These are phyloP conservation scores for Syzygium grande DNA, from an alignment of 345 rosid species.

Conservation along the genomic window DNA sequence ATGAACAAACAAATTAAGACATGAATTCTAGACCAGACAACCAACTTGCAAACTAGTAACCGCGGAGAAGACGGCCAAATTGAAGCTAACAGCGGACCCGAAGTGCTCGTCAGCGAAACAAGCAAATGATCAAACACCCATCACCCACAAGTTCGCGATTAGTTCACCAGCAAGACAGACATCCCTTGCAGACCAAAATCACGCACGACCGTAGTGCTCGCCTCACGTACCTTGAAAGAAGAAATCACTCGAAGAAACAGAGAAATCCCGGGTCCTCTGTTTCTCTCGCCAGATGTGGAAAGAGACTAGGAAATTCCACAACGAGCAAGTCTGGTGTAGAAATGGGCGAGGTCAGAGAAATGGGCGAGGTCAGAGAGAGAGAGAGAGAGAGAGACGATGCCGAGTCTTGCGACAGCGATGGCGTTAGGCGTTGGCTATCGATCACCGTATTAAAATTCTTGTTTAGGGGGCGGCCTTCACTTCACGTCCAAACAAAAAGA, in stretches of 20 bases:
- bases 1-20: not conserved
- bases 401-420: not conserved
- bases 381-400: not conserved
- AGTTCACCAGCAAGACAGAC: not conserved
- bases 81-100: not conserved
- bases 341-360: not conserved
- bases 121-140: not conserved
- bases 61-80: not conserved
- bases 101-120: not conserved
- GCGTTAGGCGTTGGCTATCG: not conserved
- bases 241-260: not conserved
- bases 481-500: not conserved
- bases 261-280: not conserved
- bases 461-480: not conserved
- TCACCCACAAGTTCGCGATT: not conserved
- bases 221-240: not conserved
- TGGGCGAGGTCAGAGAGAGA: not conserved
- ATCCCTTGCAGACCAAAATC: not conserved
- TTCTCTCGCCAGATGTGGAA: not conserved
- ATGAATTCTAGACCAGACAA: not conserved
- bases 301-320: not conserved
- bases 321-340: not conserved
- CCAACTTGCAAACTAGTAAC: not conserved
- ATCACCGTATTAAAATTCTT: not conserved
- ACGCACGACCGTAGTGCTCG: not conserved